Conservation (phyloP, 2,329 filamentous ascomycete genomes). For the Aspergillaceae sp. region DNA sequence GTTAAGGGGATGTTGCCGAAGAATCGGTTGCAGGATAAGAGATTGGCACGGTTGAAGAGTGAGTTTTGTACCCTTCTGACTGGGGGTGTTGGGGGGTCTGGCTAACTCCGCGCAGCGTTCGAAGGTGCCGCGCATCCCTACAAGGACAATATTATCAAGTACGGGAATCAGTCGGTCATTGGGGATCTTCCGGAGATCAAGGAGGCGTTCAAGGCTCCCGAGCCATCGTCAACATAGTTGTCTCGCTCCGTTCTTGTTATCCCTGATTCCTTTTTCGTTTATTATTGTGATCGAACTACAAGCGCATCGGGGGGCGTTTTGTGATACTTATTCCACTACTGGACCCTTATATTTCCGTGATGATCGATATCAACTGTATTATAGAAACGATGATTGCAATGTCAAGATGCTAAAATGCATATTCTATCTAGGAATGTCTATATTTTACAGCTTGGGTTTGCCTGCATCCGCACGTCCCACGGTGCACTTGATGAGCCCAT, state of each 20-base stretch:
- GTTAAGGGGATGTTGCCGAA: conserved; percentile 97
- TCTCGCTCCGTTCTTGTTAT: conserved; percentile 5
- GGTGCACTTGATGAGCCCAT: conserved; percentile 91
- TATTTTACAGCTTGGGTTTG: conserved; percentile 26
- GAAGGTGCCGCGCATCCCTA: conserved; percentile 91
- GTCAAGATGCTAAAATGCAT: conserved; percentile 6
- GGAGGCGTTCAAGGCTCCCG: conserved; percentile 28
- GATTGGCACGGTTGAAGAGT: conserved; percentile 78
- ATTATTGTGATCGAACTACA: conserved; percentile 22
- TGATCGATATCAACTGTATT: background rate
- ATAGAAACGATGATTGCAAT: conserved; percentile 5
- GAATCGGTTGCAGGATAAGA: conserved; percentile 81
- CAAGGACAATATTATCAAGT: conserved; percentile 72
- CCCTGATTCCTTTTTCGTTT: conserved; percentile 8
- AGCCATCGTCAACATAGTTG: conserved; percentile 15
- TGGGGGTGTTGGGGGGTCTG: background rate
- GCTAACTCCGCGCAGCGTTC: conserved; percentile 52
- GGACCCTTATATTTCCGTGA: background rate
- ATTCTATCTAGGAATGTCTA: conserved; percentile 16
- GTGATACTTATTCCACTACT: conserved; percentile 5
- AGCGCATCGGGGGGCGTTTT: conserved; percentile 35
- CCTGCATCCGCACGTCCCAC: conserved; percentile 42
- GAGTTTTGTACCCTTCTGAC: conserved; percentile 16
- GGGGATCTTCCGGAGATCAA: conserved; percentile 27
- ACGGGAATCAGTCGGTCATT: conserved; percentile 48